Evolutionary conservation across 345 rosid species (phyloP).

Genomic region (Camelina hispida): DNA sequence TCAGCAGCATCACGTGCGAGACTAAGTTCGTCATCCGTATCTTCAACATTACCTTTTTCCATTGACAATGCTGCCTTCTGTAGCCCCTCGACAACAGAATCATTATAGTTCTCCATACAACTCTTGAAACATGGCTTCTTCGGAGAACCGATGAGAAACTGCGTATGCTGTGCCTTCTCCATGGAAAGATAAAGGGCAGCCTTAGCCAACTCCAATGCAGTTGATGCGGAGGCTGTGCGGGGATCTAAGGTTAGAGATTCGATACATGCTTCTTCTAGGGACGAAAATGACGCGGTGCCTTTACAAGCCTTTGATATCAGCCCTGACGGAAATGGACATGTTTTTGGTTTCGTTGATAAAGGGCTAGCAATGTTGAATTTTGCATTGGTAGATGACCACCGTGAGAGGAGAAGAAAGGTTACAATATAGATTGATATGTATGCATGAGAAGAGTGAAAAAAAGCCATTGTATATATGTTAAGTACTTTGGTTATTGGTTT

Average conservation of each 20-base stretch:
- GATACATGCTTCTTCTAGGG: conserved; percentile 37
- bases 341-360: neutral
- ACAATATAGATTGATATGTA: conserved; percentile 18
- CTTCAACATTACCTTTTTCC: conserved; percentile 33
- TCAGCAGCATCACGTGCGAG: conserved; percentile 41
- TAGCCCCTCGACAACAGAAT: conserved; percentile 28
- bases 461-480: conserved; percentile 26
- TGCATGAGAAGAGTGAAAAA: neutral
- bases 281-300: conserved; percentile 34
- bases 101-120: conserved; percentile 40
- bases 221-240: conserved; percentile 23
- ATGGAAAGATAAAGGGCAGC: conserved; percentile 9
- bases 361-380: conserved; percentile 1
- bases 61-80: conserved; percentile 26
- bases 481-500: neutral
- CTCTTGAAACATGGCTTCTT: conserved; percentile 45
- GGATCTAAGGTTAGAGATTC: conserved; percentile 15
- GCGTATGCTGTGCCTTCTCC: conserved; percentile 29
- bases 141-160: conserved; percentile 34
- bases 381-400: conserved; percentile 12
- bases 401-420: conserved; percentile 26
- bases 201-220: conserved; percentile 28
- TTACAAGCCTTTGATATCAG: conserved; percentile 42
- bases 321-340: conserved; percentile 34
- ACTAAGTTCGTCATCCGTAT: conserved; percentile 29